These are phyloP conservation scores for Lentinula detonsa DNA, from an alignment of 768 basidiomycete genomes.

Conservation along the genomic window DNA sequence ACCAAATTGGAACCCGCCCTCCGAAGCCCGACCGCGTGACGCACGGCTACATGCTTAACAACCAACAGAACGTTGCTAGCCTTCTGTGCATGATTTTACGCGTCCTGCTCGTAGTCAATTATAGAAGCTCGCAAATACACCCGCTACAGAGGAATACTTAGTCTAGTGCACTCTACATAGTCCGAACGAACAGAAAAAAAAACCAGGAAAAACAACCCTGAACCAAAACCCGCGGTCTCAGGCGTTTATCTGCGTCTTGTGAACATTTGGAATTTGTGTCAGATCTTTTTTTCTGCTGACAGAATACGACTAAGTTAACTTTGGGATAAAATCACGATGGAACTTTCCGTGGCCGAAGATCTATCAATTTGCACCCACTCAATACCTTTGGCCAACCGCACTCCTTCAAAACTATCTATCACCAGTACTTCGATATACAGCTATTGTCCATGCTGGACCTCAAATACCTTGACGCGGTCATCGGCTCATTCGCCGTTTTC, in stretches of 20 bases:
- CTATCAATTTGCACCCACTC: neutral
- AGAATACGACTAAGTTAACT: neutral
- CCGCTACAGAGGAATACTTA: too few species aligned
- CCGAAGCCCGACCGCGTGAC: too few species aligned
- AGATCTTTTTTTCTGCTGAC: neutral
- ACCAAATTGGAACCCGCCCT: too few species aligned
- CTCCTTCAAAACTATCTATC: neutral
- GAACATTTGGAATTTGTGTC: neutral
- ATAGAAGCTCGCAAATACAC: too few species aligned
- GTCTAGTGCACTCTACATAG: neutral
- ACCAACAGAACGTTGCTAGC: too few species aligned
- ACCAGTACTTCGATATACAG: too few species aligned
- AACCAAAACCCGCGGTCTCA: neutral
- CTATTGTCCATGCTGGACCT: neutral
- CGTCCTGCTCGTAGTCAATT: too few species aligned
- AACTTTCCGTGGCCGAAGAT: neutral
- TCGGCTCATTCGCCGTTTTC: neutral
- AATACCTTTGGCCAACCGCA: neutral
- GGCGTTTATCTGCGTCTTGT: neutral
- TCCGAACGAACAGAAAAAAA: neutral
- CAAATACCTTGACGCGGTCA: neutral
- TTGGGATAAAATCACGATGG: constrained; percentile 2
- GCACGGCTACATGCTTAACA: too few species aligned
- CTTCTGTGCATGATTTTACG: too few species aligned
- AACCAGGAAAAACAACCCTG: neutral